Conservation (phyloP, 2,329 filamentous ascomycete genomes). For the Venturiaceae sp. region DNA sequence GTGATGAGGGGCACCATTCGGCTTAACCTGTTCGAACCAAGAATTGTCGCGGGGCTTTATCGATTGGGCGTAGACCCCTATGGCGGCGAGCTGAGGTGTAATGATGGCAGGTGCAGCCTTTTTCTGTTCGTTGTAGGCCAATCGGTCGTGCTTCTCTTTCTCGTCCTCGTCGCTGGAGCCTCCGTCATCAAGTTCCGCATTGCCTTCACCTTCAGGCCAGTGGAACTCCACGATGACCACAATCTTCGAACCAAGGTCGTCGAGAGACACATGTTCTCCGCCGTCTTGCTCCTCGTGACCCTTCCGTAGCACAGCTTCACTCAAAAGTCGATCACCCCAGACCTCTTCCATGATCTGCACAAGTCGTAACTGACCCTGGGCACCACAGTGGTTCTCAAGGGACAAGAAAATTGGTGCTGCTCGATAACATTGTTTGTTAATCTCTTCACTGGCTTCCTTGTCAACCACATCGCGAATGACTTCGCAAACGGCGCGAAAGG, state of each 20-base stretch:
- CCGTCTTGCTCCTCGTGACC: conserved; percentile 46
- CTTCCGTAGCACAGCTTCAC: conserved; percentile 55
- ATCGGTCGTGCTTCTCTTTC: conserved; percentile 70
- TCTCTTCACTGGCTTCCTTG: conserved; percentile 42
- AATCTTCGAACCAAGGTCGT: conserved; percentile 73
- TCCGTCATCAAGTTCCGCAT: conserved; percentile 22
- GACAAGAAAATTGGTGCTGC: conserved; percentile 86
- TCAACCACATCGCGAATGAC: conserved; percentile 63
- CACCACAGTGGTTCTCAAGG: conserved; percentile 86
- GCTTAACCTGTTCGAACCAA: conserved; percentile 53
- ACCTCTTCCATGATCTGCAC: conserved; percentile 77
- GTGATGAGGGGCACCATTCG: conserved; percentile 46
- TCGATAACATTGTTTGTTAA: conserved; percentile 80
- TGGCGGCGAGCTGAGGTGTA: conserved; percentile 64
- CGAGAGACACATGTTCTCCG: conserved; percentile 57
- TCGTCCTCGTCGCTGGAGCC: conserved; percentile 43
- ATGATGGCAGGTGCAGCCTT: conserved; percentile 39
- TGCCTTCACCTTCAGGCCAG: conserved; percentile 50
- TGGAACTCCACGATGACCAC: conserved; percentile 91
- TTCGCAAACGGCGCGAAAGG: conserved; percentile 78
- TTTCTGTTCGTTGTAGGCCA: conserved; percentile 50
- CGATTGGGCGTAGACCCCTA: conserved; percentile 67
- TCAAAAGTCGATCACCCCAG: conserved; percentile 69
- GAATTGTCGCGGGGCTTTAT: conserved; percentile 83
- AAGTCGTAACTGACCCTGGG: conserved; percentile 78